Percentiles rank a stretch among this genome's conserved stretches.
Conservation (phyloP, 352 stramenopile genomes). For the Pythium sukuiense region DNA sequence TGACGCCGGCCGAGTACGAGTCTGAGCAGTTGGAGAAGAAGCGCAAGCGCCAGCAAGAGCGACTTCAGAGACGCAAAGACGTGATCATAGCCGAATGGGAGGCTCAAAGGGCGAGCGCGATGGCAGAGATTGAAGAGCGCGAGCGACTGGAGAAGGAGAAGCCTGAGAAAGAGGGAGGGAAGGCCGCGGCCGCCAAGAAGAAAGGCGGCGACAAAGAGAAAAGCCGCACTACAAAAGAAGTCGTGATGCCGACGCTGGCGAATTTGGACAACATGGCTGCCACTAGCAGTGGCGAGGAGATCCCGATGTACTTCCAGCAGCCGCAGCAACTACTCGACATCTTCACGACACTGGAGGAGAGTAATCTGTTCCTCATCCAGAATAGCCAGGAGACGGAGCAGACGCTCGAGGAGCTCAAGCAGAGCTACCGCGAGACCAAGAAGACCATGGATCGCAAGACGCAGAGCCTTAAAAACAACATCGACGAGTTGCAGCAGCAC, state of each 20-base stretch:
- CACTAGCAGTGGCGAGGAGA: slow-evolving; percentile 87
- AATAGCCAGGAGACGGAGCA: slow-evolving; percentile 96
- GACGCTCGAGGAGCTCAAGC: slow-evolving; percentile 93
- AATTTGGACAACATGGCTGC: slow-evolving; percentile 64
- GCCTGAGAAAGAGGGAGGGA: slow-evolving; percentile 62
- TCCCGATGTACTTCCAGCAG: slow-evolving; percentile 95
- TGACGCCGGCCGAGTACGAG: slow-evolving; percentile 88
- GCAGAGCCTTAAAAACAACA: slow-evolving; percentile 80
- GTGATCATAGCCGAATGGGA: slow-evolving; percentile 75
- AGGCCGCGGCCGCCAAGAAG: slow-evolving; percentile 35
- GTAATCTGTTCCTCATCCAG: slow-evolving; percentile 96
- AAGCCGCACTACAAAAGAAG: slow-evolving; percentile 39
- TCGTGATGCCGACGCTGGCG: slow-evolving; percentile 56
- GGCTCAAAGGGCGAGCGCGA: slow-evolving; percentile 41
- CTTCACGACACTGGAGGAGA: slow-evolving; percentile 93
- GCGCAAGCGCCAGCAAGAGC: slow-evolving; percentile 53
- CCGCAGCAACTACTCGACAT: slow-evolving; percentile 93
- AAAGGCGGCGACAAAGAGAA: slow-evolving; percentile 47
- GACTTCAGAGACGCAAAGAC: slow-evolving; percentile 69
- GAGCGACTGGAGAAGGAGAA: slow-evolving; percentile 58
- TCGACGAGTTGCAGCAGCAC: slow-evolving; percentile 88
- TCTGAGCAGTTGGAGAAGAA: slow-evolving; percentile 81
- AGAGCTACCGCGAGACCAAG: slow-evolving; percentile 90
- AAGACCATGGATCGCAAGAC: slow-evolving; percentile 90
- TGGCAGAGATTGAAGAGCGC: slow-evolving; percentile 72